A percentile compares a stretch with the other conserved stretches of the same genome.
Evolutionary conservation across 768 basidiomycete species (phyloP).

Genomic region (Cyathus striatus): DNA sequence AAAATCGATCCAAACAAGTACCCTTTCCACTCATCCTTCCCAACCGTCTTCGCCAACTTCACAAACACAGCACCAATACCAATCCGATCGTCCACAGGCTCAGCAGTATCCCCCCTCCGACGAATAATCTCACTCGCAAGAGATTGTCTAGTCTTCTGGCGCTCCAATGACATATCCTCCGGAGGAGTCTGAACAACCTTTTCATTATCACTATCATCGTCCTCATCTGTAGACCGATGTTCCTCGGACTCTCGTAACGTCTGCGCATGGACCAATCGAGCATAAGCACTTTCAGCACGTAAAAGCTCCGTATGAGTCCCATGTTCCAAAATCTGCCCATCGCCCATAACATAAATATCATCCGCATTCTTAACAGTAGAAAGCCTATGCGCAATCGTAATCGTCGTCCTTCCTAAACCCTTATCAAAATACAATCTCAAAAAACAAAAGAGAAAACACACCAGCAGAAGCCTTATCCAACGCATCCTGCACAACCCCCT

Average conservation of each 20-base stretch:
- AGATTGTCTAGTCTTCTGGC: conserved; percentile 57
- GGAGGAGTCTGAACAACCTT: conserved; percentile 45
- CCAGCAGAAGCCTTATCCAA: conserved; percentile 80
- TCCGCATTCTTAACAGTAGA: conserved; percentile 86
- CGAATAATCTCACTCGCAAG: conserved; percentile 64
- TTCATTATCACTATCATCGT: conserved; percentile 43
- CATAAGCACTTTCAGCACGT: conserved; percentile 60
- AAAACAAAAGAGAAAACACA: no score
- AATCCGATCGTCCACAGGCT: conserved; percentile 23
- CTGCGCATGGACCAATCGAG: conserved; percentile 74
- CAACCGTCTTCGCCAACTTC: conserved; percentile 61
- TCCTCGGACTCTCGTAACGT: conserved; percentile 59
- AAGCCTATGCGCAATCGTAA: conserved; percentile 76
- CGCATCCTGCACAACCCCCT: conserved; percentile 87
- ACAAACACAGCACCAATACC: conserved; percentile 58
- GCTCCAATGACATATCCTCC: conserved; percentile 59
- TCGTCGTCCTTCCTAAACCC: conserved; percentile 79
- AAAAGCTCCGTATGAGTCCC: conserved; percentile 77
- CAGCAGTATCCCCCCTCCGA: conserved; percentile 34
- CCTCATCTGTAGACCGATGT: conserved; percentile 15
- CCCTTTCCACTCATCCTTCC: conserved; percentile 49
- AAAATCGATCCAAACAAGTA: conserved; percentile 56
- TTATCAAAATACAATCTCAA: no score
- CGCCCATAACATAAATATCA: conserved; percentile 86
- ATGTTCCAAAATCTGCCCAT: conserved; percentile 73